Conservation (phyloP, 768 basidiomycete species). For the Calocera cornea region DNA sequence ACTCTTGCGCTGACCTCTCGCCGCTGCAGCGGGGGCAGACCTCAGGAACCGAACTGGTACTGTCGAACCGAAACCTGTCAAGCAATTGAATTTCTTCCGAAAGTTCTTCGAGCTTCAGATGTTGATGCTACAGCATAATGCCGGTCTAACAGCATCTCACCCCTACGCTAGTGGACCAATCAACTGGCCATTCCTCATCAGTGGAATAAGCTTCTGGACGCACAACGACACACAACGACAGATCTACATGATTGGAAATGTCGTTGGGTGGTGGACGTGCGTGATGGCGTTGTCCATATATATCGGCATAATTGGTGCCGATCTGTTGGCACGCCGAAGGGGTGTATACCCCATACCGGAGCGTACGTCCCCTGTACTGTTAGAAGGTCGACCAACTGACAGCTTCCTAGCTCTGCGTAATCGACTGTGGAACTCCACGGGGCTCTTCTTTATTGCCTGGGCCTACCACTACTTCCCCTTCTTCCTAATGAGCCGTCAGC, state of each 20-base stretch:
- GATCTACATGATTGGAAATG: slow-evolving; percentile 91
- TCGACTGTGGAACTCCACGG: slow-evolving; percentile 86
- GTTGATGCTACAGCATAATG: slow-evolving; percentile 96
- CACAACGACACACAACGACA: slow-evolving; percentile 70
- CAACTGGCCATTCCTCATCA: slow-evolving; percentile 96
- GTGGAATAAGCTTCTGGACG: slow-evolving; percentile 98
- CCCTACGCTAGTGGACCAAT: slow-evolving; percentile 93
- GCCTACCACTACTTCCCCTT: slow-evolving; percentile 92
- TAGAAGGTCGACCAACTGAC: not conserved
- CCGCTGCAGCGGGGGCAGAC: slow-evolving; percentile 37
- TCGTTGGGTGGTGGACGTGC: slow-evolving; percentile 90
- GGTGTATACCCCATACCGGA: slow-evolving; percentile 76
- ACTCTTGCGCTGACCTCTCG: slow-evolving; percentile 6
- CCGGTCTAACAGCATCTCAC: slow-evolving; percentile 93
- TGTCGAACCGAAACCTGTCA: slow-evolving; percentile 50
- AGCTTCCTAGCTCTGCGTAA: slow-evolving; percentile 63
- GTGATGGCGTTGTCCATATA: slow-evolving; percentile 75
- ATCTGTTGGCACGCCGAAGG: slow-evolving; percentile 74
- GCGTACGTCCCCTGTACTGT: slow-evolving; percentile 39
- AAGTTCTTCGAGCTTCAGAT: slow-evolving; percentile 90
- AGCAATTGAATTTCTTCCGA: slow-evolving; percentile 78
- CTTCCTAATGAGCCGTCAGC: slow-evolving; percentile 93
- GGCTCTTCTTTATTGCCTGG: slow-evolving; percentile 94
- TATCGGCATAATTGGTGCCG: slow-evolving; percentile 79
- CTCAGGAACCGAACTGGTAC: slow-evolving; percentile 39